These are phyloP conservation scores for Agroathelia rolfsii DNA, from an alignment of 1,284 basidiomycete genomes.

Conservation along the genomic window DNA sequence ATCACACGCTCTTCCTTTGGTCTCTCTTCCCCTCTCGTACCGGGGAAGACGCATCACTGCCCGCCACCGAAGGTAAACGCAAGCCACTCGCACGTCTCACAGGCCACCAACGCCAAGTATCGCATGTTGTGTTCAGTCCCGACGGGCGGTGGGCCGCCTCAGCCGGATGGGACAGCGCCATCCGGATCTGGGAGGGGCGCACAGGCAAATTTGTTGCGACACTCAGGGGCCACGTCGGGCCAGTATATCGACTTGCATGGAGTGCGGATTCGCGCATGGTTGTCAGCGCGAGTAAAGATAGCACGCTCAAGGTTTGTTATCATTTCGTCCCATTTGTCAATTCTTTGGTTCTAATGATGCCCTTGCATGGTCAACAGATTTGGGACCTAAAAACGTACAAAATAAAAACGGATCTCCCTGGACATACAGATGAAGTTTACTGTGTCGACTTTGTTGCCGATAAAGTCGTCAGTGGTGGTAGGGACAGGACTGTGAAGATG, in stretches of 20 bases:
- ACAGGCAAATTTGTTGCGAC: constrained; percentile 92
- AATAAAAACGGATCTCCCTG: constrained; percentile 87
- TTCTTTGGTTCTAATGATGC: constrained; percentile 1
- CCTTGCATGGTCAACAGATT: constrained; percentile 38
- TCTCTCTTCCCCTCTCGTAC: constrained; percentile 50
- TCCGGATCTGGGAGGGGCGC: constrained; percentile 89
- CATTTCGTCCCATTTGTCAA: not conserved
- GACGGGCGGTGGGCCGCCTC: constrained; percentile 89
- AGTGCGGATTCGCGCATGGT: constrained; percentile 88
- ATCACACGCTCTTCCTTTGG: constrained; percentile 94
- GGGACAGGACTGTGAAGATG: constrained; percentile 68
- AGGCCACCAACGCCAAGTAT: constrained; percentile 93
- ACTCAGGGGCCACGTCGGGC: constrained; percentile 86
- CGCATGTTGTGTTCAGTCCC: constrained; percentile 92
- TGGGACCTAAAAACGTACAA: constrained; percentile 96
- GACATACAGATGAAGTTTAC: constrained; percentile 97
- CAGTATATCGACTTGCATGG: constrained; percentile 93
- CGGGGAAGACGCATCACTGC: constrained; percentile 23
- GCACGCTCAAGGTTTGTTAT: constrained; percentile 77
- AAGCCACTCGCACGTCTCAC: constrained; percentile 86
- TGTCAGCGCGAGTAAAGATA: constrained; percentile 92
- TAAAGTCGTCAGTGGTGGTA: constrained; percentile 92
- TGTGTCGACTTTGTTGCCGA: constrained; percentile 98
- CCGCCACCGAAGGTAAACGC: constrained; percentile 40
- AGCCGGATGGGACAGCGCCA: constrained; percentile 86